phyloP scores from a whole-genome alignment of 768 basidiomycete species.

The Trametes punicea region DNA sequence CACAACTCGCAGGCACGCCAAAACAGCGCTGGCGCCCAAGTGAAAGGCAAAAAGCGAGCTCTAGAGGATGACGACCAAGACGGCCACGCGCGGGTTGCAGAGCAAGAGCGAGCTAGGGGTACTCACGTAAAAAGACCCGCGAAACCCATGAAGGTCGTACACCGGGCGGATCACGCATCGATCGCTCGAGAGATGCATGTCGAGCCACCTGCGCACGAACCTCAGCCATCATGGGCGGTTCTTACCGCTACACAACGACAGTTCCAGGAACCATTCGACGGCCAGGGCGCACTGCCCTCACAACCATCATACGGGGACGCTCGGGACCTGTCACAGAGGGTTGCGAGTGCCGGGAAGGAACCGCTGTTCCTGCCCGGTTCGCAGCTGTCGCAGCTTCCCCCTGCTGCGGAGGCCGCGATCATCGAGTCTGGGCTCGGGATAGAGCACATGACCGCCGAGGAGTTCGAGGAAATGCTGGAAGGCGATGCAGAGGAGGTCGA shows the following conservation, averaged over 20 bases:
- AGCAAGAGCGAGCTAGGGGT: neutral
- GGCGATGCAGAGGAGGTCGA: constrained; percentile 55
- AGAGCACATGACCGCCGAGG: constrained; percentile 61
- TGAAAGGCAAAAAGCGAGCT: constrained; percentile 41
- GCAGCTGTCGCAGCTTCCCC: constrained; percentile 47
- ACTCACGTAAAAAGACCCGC: constrained; percentile 13
- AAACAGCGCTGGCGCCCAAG: constrained; percentile 18
- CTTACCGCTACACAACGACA: constrained; percentile 13
- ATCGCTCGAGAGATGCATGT: constrained; percentile 24
- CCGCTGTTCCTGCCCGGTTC: constrained; percentile 33
- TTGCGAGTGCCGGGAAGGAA: constrained; percentile 16
- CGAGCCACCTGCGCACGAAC: constrained; percentile 14
- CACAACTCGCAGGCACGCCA: constrained; percentile 21
- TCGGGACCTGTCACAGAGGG: constrained; percentile 20
- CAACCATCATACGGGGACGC: constrained; percentile 17
- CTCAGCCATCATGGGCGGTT: constrained; percentile 14
- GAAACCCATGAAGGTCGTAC: constrained; percentile 53
- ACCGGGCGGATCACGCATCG: constrained; percentile 30
- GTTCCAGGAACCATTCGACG: neutral
- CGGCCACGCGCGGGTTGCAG: neutral
- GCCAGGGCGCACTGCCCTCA: neutral
- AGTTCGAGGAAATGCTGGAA: constrained; percentile 57
- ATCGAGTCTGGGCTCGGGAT: constrained; percentile 62
- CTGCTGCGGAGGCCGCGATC: constrained; percentile 49
- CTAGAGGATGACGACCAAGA: constrained; percentile 28